Evolutionary conservation across 192 early-diverging fungal species (phyloP).

Genomic region (Rhizophagus sp.): DNA sequence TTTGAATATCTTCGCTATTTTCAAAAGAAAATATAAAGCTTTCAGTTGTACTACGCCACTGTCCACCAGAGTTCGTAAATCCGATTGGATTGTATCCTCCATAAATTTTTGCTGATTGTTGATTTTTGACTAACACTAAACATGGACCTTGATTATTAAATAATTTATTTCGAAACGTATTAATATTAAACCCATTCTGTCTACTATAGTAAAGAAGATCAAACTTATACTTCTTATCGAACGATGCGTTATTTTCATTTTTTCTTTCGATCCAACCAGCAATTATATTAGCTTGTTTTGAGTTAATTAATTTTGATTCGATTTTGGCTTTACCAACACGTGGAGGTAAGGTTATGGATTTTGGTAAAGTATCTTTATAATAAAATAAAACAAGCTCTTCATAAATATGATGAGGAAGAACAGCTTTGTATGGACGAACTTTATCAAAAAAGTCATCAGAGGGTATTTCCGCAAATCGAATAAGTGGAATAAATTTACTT

Average conservation of each 20-base stretch:
- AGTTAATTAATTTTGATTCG: neutral
- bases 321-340: neutral
- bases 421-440: neutral
- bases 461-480: conserved; percentile 3
- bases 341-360: too few relatives aligned
- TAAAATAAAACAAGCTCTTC: neutral
- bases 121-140: too few relatives aligned
- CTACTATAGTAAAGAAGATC: neutral
- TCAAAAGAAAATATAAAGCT: too few relatives aligned
- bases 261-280: conserved; percentile 12
- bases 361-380: too few relatives aligned
- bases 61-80: neutral
- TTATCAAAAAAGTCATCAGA: neutral
- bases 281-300: neutral
- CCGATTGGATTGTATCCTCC: neutral
- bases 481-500: neutral
- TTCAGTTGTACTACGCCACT: too few relatives aligned
- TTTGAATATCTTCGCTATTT: too few relatives aligned
- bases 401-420: neutral
- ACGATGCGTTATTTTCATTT: neutral
- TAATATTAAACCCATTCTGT: neutral
- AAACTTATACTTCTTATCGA: neutral
- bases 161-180: too few relatives aligned
- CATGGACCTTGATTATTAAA: too few relatives aligned
- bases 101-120: too few relatives aligned